These are phyloP conservation scores for Linaria vulgaris DNA, from an alignment of 257 asterid species.

Conservation along the genomic window DNA sequence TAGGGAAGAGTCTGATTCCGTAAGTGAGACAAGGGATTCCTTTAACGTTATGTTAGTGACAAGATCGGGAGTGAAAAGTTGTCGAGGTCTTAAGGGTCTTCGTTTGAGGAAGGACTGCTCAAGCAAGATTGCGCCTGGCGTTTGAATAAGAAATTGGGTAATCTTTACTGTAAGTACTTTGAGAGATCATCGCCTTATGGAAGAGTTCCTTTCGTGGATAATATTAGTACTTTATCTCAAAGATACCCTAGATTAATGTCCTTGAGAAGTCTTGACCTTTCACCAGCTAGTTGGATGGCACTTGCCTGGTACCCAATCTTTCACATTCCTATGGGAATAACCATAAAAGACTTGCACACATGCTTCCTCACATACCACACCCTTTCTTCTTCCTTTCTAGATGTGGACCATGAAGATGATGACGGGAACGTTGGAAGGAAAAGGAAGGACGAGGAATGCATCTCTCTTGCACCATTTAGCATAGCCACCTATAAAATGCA, in stretches of 20 bases:
- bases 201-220: conserved; percentile 67
- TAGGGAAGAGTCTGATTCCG: conserved; percentile 59
- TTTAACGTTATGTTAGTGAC: conserved; percentile 66
- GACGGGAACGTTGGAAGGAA: conserved; percentile 28
- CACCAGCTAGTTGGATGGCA: conserved; percentile 96
- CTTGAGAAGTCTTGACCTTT: conserved; percentile 70
- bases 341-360: conserved; percentile 56
- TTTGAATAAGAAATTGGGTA: conserved; percentile 53
- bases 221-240: conserved; percentile 52
- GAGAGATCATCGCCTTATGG: conserved; percentile 68
- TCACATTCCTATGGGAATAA: conserved; percentile 64
- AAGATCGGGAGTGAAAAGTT: conserved; percentile 69
- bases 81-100: conserved; percentile 69
- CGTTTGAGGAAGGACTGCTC: conserved; percentile 53
- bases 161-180: conserved; percentile 63
- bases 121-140: conserved; percentile 50
- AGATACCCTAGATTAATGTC: conserved; percentile 61
- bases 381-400: conserved; percentile 70
- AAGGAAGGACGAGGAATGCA: conserved; percentile 31
- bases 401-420: conserved; percentile 38
- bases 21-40: conserved; percentile 63
- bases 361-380: conserved; percentile 85
- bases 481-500: conserved; percentile 69
- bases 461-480: conserved; percentile 70
- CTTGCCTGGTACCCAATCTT: conserved; percentile 88